Evolutionary conservation across 805 yeast genomes (phyloP), one percentile per base, ranked within the genome.

Genomic region (Candida tibetensis): DNA sequence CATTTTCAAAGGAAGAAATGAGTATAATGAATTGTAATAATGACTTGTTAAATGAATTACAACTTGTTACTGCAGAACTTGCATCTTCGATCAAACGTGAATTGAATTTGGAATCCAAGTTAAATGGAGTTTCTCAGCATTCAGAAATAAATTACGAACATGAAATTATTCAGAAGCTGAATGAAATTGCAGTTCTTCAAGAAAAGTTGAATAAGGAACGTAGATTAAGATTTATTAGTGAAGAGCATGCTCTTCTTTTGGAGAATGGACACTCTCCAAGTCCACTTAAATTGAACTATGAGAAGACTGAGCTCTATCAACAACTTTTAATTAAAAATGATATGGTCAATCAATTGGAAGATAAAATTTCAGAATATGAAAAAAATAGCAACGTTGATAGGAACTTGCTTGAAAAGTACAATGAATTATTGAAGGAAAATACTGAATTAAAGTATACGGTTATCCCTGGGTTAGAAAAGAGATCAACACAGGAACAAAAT

Each of bases 21-120:
- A 79, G 81, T 1, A 64, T 83, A 5, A 67, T 84, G 64, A 75
- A 69, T 25, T 78, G 83, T 37, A 82, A 79, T 44, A 70, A 70
- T 34, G 74, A 72, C 17, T 57, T 85, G 28, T 66, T 82, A 48
- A 71, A 74, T 39, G 91, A 85, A 51, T 59, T 85, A 28, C 82
- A 81, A 42, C 51, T 83, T 17, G 81, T 85, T 1, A 81, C 90
- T 1, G 74, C 76, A 17, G 95, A 85, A 51, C 65, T 85, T 34
- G 90, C 89, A 0, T 77, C 77, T 17, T 80, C 90, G 0, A 82
- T 85, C 32, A 74, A 77, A 37, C 64, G 93, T 28, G 95, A 85
- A 54, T 65, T 83, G n/a, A 55, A 66, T 14, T 53, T 85, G 31
- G 89, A 82, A 49, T 63, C 64, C 34, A 67, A 61, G 30, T 39